A percentile compares a stretch with the other conserved stretches of the same genome.
phyloP scores from a whole-genome alignment of 805 yeast species.

The Kuraishia hungarica region DNA sequence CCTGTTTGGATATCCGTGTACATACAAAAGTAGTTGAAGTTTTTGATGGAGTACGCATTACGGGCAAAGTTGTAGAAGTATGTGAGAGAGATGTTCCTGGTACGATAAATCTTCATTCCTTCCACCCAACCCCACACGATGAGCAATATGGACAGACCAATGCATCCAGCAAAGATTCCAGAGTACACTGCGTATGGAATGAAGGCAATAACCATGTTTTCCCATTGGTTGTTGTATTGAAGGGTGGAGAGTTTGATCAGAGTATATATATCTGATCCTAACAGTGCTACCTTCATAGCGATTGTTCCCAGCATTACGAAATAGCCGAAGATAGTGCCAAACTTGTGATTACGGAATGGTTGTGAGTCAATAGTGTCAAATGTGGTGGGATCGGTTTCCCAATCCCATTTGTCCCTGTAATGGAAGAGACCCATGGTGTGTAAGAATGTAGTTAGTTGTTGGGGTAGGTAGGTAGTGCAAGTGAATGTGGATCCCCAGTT shows the following conservation, averaged over 20 bases:
- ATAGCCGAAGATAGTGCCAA: constrained; percentile 36
- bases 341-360: constrained; percentile 34
- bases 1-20: constrained; percentile 61
- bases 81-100: constrained; percentile 58
- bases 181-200: constrained; percentile 22
- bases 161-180: constrained; percentile 47
- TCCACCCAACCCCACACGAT: constrained; percentile 46
- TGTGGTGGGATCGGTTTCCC: constrained; percentile 26
- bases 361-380: constrained; percentile 41
- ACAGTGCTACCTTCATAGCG: constrained; percentile 41
- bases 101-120: constrained; percentile 49
- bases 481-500: no score
- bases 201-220: constrained; percentile 19
- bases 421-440: background rate
- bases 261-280: constrained; percentile 71
- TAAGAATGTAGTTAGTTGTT: background rate
- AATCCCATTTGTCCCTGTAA: constrained; percentile 19
- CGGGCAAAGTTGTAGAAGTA: constrained; percentile 63
- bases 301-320: constrained; percentile 28
- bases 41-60: constrained; percentile 42
- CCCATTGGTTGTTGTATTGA: constrained; percentile 15
- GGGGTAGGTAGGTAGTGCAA: background rate
- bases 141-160: constrained; percentile 57
- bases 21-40: constrained; percentile 64
- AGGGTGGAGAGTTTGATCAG: constrained; percentile 43